Base-by-base conservation (phyloP, 352 stramenopile genomes). In the Phytophthora sp. region DNA sequence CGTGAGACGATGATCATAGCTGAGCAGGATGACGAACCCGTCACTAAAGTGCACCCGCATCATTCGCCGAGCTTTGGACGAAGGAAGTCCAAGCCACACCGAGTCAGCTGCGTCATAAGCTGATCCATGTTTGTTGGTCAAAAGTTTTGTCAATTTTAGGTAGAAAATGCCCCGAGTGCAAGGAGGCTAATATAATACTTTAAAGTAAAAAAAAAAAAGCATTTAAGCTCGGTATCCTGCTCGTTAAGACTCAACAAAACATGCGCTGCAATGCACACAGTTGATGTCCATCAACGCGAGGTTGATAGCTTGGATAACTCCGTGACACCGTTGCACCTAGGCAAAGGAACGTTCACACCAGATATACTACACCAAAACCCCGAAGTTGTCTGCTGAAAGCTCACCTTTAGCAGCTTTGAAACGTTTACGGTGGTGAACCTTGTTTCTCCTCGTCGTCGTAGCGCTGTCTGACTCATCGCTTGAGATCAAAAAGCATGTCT, bases 1-100 rank as follows among this genome's bases (percentile, higher is more conserved):
- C 75, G 80, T 1, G 82, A 91, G 41, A 91, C 82, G 44, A 86
- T 81, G 73, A 78, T 87, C 35, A 91, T 89, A 57, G 70, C 82
- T 0, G 82, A 91, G 59, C 74, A 84, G 31, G 79, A 88, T n/a
- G 80, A 89, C 46, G 77, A 87, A 26, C 62, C 31, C 13, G 29
- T 60, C 2, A 74, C 57, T 49, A 54, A 53, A 33, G 39, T 27
- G 35, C 56, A 66, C 41, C 51, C 50, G 20, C 53, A 67, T 36
- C 23, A 63, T 23, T 70, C 68, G 15, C 59, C 51, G 18, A 66
- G 36, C 35, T 63, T 63, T 26, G 36, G 57, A 18, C 51, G 62
- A n/a, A 72, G 41, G 51, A 78, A 69, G 44, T 59, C 57, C 46
- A 73, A 67, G 27, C 30, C 74, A 16, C 49, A 67, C 27, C 71